Evolutionary conservation across 345 rosid species (phyloP), one percentile per base, ranked within the genome.

Genomic region (Brassica napus): DNA sequence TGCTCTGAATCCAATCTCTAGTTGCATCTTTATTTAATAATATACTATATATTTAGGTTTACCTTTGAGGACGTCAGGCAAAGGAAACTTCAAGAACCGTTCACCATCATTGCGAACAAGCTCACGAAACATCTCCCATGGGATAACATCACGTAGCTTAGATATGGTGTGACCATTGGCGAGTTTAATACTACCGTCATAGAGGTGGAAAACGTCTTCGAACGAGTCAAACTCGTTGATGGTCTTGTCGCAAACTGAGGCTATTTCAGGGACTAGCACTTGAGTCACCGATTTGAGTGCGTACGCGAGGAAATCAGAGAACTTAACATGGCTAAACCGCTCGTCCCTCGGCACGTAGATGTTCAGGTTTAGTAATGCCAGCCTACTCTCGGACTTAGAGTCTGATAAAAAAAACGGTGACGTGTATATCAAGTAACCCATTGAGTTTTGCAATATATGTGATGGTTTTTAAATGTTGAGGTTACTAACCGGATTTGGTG

Each of bases 311-410:
- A 95, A 89, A 75, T 92, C 97, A 6, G 98, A 90, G 81, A 91
- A 93, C 81, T 95, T 95, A 60, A 93, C 54, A 63, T 85, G 92
- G 75, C 79, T 82, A 81, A 95, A 95, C 77, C 90, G 80, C 64
- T 95, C 99, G 75, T 95, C 99, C 81, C 97, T 82, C 6, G 99
- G 99, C 54, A 91, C 97, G 65, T 95, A 95, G 35, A 95, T 87
- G 77, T 90, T 79, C 14, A 91, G 84, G 71, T 86, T 93, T 16
- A 95, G 44, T 30, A 95, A 86, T 0, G 92, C 91, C 75, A 93
- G 76, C 73, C 97, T 90, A 32, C 88, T 90, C 86, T 93, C 97
- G 0, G 83, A 47, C 14, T 78, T 82, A 10, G 91, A 87, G 84
- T 93, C 98, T 91, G 86, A 73, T 23, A 78, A 81, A 59, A 59